phyloP scores from a whole-genome alignment of 2,329 filamentous ascomycete species.

The Penicillium glabrum region DNA sequence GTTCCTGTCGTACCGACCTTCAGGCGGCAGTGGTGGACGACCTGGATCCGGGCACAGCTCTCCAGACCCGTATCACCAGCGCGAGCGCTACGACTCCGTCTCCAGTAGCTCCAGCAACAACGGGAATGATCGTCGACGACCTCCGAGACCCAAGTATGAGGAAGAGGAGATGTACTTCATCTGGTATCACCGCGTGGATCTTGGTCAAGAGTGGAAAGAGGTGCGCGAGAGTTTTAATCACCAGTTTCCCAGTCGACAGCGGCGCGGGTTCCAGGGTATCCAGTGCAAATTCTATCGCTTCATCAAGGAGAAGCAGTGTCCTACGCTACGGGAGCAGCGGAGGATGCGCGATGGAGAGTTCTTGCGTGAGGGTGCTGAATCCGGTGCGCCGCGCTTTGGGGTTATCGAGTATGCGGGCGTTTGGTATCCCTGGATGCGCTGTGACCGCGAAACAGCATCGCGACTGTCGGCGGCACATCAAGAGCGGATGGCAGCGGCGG shows the following conservation, averaged over 20 bases:
- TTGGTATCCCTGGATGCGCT: slow-evolving; percentile 47
- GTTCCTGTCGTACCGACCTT: slow-evolving; percentile 27
- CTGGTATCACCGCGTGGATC: slow-evolving; percentile 51
- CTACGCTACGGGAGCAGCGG: slow-evolving; percentile 45
- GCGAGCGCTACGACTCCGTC: slow-evolving; percentile 43
- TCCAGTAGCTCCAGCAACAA: slow-evolving; percentile 40
- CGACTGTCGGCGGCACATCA: slow-evolving; percentile 9
- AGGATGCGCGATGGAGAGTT: slow-evolving; percentile 42
- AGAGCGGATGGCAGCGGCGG: not conserved
- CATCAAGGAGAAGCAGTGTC: slow-evolving; percentile 46
- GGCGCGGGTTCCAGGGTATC: slow-evolving; percentile 45
- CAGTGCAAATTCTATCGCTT: slow-evolving; percentile 54
- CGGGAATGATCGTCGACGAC: slow-evolving; percentile 37
- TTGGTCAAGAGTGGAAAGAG: slow-evolving; percentile 48
- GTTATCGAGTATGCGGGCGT: slow-evolving; percentile 41
- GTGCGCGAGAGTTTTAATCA: slow-evolving; percentile 45
- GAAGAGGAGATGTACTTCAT: slow-evolving; percentile 51
- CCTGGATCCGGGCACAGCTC: slow-evolving; percentile 34
- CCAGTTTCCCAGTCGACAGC: slow-evolving; percentile 43
- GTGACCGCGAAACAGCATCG: slow-evolving; percentile 27
- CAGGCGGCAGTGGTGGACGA: not conserved
- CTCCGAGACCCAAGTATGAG: slow-evolving; percentile 48
- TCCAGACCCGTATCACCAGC: slow-evolving; percentile 35
- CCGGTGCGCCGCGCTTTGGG: slow-evolving; percentile 37
- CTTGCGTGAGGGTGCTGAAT: slow-evolving; percentile 34